Evolutionary conservation across 116 monocot genomes (phyloP).

Genomic region (Trichopus zeylanicus): DNA sequence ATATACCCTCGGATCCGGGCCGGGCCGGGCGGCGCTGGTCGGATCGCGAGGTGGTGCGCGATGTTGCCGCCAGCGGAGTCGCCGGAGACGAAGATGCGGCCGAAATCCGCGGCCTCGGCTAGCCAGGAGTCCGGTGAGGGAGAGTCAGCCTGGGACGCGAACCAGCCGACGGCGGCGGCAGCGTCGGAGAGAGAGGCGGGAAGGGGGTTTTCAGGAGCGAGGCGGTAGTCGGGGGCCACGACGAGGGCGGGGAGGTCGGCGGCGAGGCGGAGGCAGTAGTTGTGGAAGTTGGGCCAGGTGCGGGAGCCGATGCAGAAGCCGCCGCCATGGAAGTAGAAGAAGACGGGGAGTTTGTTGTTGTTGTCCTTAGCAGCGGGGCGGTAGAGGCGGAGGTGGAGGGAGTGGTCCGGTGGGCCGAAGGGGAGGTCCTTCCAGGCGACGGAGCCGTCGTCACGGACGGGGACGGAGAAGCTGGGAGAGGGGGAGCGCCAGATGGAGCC

Average conservation of each 20-base stretch:
- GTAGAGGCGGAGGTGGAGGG: slow-evolving; percentile 4
- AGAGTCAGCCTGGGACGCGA: slow-evolving; percentile 18
- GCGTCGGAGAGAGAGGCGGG: slow-evolving; percentile 56
- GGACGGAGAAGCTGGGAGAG: slow-evolving; percentile 27
- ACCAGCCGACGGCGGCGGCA: slow-evolving; percentile 32
- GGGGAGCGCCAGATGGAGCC: slow-evolving; percentile 42
- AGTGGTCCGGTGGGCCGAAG: slow-evolving; percentile 1
- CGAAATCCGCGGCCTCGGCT: slow-evolving; percentile 26
- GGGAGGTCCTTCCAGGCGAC: slow-evolving; percentile 17
- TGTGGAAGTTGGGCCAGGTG: slow-evolving; percentile 47
- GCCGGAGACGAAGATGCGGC: slow-evolving; percentile 42
- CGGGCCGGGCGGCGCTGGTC: slow-evolving; percentile 18
- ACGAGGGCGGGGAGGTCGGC: slow-evolving; percentile 37
- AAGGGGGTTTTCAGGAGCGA: slow-evolving; percentile 65
- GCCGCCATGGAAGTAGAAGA: slow-evolving; percentile 74
- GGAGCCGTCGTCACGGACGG: slow-evolving; percentile 34
- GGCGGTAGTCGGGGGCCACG: slow-evolving; percentile 58
- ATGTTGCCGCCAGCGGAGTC: slow-evolving; percentile 64
- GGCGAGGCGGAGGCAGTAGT: slow-evolving; percentile 50
- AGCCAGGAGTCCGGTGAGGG: slow-evolving; percentile 25
- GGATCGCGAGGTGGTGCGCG: slow-evolving; percentile 50
- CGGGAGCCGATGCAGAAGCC: slow-evolving; percentile 68
- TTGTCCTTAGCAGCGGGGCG: neutral
- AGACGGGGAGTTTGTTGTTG: slow-evolving; percentile 19
- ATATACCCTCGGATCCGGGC: slow-evolving; percentile 29